Evolutionary conservation across 352 stramenopile species (phyloP).

Genomic region (Elongisporangium prolatum): DNA sequence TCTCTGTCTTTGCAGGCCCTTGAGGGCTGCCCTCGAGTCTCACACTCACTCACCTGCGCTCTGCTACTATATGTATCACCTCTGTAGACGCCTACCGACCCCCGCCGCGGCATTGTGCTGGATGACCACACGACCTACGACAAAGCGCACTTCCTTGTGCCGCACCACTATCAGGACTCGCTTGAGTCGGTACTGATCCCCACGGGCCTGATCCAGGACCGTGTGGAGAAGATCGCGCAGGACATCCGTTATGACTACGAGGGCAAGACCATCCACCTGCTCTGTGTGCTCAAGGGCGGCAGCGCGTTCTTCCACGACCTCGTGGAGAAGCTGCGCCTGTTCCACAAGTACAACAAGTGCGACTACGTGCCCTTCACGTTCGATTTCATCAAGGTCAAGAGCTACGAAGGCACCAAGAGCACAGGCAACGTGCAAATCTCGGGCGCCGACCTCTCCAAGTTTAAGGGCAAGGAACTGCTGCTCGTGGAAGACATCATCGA

Average conservation of each 20-base stretch:
- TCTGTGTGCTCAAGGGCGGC: constrained; percentile 91
- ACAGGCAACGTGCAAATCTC: constrained; percentile 91
- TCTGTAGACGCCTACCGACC: constrained; percentile 7
- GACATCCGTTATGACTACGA: constrained; percentile 89
- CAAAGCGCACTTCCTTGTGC: constrained; percentile 78
- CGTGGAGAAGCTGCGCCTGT: constrained; percentile 76
- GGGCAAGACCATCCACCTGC: constrained; percentile 86
- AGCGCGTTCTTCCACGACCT: constrained; percentile 89
- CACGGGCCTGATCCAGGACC: constrained; percentile 86
- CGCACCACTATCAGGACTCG: constrained; percentile 75
- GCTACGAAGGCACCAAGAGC: constrained; percentile 90
- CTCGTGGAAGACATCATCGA: constrained; percentile 98
- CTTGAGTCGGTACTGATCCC: constrained; percentile 88
- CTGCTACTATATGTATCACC: too few species aligned
- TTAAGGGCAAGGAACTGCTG: constrained; percentile 90
- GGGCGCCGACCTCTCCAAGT: constrained; percentile 78
- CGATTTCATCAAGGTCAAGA: constrained; percentile 94
- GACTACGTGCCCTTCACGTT: constrained; percentile 90
- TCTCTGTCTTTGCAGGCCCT: neutral
- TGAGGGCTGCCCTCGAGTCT: neutral
- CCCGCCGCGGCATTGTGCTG: constrained; percentile 54
- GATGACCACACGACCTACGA: constrained; percentile 52
- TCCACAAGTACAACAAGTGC: constrained; percentile 88
- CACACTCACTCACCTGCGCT: neutral
- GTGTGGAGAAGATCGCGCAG: constrained; percentile 89